These are phyloP conservation scores for Nothophoma quercina DNA, from an alignment of 2,329 filamentous ascomycete species.

Conservation along the genomic window DNA sequence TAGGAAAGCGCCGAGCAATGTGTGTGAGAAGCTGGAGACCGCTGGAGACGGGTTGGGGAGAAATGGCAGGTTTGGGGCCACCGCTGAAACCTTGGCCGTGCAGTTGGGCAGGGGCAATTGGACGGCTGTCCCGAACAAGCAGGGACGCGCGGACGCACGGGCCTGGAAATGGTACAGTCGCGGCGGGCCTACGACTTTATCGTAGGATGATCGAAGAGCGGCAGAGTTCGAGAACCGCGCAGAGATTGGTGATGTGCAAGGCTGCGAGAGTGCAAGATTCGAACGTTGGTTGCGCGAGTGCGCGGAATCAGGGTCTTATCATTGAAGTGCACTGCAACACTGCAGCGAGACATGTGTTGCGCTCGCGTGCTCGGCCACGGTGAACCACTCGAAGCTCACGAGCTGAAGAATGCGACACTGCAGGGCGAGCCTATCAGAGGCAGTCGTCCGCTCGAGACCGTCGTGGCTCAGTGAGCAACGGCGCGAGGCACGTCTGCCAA, in stretches of 20 bases:
- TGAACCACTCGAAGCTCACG: constrained; percentile 17
- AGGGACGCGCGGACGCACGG: constrained; percentile 39
- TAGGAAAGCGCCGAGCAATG: constrained; percentile 25
- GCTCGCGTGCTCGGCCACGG: constrained; percentile 26
- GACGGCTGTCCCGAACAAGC: constrained; percentile 29
- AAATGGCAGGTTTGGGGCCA: constrained; percentile 36
- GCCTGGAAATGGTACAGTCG: constrained; percentile 21
- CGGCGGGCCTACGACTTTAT: constrained; percentile 16
- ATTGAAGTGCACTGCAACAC: constrained; percentile 8
- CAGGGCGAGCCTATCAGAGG: constrained; percentile 25
- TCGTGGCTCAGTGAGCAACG: constrained; percentile 16
- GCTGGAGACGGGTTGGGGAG: constrained; percentile 24
- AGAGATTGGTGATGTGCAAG: constrained; percentile 6
- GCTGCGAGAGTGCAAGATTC: not conserved
- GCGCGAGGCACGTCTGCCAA: constrained; percentile 12
- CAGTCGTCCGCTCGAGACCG: constrained; percentile 20
- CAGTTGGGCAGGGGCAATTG: constrained; percentile 31
- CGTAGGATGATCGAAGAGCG: constrained; percentile 26
- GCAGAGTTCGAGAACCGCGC: constrained; percentile 31
- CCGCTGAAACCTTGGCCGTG: constrained; percentile 38
- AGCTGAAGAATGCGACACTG: constrained; percentile 34
- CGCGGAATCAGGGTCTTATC: constrained; percentile 14
- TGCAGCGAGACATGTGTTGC: constrained; percentile 14
- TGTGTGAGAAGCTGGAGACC: constrained; percentile 29
- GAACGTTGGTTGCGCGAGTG: not conserved